Evolutionary conservation across 2,329 filamentous ascomycete genomes (phyloP).

Genomic region (Scedosporium minutisporum): DNA sequence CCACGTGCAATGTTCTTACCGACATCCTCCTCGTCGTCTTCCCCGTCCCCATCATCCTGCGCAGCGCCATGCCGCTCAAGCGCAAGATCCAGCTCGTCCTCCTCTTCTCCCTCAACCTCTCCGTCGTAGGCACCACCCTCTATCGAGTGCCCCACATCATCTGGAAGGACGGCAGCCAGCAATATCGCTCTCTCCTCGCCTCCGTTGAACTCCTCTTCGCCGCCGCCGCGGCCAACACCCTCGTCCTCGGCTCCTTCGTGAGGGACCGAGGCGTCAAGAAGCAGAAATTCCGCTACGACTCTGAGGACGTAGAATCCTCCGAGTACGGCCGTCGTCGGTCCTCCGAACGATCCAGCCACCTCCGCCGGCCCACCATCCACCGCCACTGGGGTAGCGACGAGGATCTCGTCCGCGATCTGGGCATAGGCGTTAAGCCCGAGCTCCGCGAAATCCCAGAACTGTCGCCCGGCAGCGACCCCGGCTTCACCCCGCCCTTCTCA

Average conservation of each 20-base stretch:
- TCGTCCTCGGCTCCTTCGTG: conserved; percentile 88
- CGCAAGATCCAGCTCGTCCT: conserved; percentile 71
- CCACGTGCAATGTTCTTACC: conserved; percentile 77
- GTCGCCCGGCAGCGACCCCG: conserved; percentile 13
- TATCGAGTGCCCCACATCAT: conserved; percentile 78
- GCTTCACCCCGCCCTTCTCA: conserved; percentile 19
- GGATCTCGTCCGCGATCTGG: conserved; percentile 73
- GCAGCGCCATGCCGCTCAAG: conserved; percentile 64
- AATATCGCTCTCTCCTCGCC: conserved; percentile 79
- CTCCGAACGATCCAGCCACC: background rate
- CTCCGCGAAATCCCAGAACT: conserved; percentile 26
- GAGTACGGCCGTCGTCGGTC: background rate
- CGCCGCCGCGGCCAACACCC: conserved; percentile 73
- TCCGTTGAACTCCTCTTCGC: conserved; percentile 87
- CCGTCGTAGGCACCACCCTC: conserved; percentile 68
- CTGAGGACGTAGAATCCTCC: conserved; percentile 7
- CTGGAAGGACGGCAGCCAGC: conserved; percentile 59
- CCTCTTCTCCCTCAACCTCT: conserved; percentile 76
- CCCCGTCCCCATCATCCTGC: conserved; percentile 78
- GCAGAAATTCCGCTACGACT: conserved; percentile 57
- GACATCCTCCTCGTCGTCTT: conserved; percentile 82
- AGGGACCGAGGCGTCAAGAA: conserved; percentile 87
- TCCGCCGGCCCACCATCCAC: conserved; percentile 13
- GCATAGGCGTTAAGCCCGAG: conserved; percentile 53
- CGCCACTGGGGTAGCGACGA: conserved; percentile 83